phyloP scores from a whole-genome alignment of 2,329 filamentous ascomycete species.

The Colletotrichum sp. region DNA sequence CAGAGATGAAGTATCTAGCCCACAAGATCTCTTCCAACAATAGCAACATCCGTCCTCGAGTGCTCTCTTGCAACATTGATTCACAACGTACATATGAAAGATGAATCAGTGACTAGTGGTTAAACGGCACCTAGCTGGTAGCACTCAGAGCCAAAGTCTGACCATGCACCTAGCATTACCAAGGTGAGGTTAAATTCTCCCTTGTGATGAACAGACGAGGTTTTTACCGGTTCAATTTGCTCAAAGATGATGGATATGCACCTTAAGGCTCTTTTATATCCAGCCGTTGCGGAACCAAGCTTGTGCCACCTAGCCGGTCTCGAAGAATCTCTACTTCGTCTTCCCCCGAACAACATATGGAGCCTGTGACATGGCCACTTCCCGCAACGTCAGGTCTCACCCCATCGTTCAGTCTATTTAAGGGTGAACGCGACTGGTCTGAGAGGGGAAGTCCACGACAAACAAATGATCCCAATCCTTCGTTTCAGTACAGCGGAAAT shows the following conservation, averaged over 20 bases:
- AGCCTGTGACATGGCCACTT: not conserved
- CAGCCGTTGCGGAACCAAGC: not conserved
- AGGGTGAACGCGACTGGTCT: accelerated
- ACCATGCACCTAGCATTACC: not conserved
- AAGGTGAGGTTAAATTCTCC: not conserved
- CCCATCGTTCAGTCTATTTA: not conserved
- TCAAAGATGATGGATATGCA: not conserved
- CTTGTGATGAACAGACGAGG: not conserved
- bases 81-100: not conserved
- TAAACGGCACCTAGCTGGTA: accelerated
- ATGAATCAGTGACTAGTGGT: accelerated
- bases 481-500: not conserved
- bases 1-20: accelerated
- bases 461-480: too few relatives aligned
- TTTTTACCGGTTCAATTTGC: not conserved
- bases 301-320: not conserved
- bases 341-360: not conserved
- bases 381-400: not conserved
- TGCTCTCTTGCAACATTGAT: accelerated
- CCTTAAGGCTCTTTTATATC: not conserved
- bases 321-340: not conserved
- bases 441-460: too few relatives aligned
- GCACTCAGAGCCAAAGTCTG: not conserved
- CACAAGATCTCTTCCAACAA: accelerated
- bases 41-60: accelerated